Evolutionary conservation across 208 protist genomes (phyloP), one percentile per base, ranked within the genome.

Genomic region (Blechomonas ayalai): DNA sequence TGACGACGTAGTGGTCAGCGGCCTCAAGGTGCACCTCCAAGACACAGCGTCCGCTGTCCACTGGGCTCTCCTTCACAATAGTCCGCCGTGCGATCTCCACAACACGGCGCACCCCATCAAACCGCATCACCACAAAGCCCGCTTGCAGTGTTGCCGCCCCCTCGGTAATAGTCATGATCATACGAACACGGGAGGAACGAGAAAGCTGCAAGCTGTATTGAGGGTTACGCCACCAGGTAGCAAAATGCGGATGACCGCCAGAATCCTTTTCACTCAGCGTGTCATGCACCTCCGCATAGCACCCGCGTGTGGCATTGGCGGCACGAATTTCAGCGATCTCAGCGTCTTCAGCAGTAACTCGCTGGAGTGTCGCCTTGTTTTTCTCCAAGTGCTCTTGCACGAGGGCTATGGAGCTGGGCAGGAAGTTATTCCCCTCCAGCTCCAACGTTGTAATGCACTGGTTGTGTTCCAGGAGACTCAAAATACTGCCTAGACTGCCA

Each of bases 201-300:
- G 79, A 89, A 12, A 70, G 39, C 5, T 49, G 56, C 52, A 94
- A 52, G 39, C 57, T 19, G 59, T 83, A 91, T 58, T 94, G 86
- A 8, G 69, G 73, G 55, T 90, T 94, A 22, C 70, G 63, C 73
- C 79, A 83, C 82, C 86, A 94, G n/a, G 82, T 84, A 39, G 78
- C 49, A 52, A 75, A 94, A 54, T 86, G 72, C 12, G 82, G 48
- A 54, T 79, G 69, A 8, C 86, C 86, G 24, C 86, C 86, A 4
- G 81, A 87, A 36, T 59, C 64, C 8, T 67, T 65, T 3, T 37
- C 41, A 8, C 57, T 33, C 27, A 85, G 32, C 19, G 49, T 46
- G 34, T 51, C 77, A 7, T 34, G 7, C 27, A 92, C 36, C 13
- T 58, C 26, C 7, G 71, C 65, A 16, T 59, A 42, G 39, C 63